These are phyloP conservation scores for Hypomontagnella monticulosa DNA, from an alignment of 495 filamentous ascomycete species.

Conservation along the genomic window DNA sequence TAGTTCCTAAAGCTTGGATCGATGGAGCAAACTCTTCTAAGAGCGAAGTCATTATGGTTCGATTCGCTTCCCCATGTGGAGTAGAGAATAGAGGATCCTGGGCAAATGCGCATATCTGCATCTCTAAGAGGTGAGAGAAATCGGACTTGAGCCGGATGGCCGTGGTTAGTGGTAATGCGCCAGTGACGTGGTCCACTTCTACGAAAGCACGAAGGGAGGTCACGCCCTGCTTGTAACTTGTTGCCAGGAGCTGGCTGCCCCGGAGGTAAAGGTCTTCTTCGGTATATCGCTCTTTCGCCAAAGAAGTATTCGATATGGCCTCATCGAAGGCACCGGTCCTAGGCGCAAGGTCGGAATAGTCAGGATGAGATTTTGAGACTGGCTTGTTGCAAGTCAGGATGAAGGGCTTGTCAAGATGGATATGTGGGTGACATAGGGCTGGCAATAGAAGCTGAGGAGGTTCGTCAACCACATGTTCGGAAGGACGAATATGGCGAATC, in stretches of 20 bases:
- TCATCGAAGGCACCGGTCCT: slow-evolving; percentile 70
- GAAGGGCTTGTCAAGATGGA: slow-evolving; percentile 81
- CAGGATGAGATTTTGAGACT: slow-evolving; percentile 46
- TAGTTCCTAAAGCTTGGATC: slow-evolving; percentile 72
- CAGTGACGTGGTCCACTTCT: slow-evolving; percentile 73
- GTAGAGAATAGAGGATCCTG: slow-evolving; percentile 75
- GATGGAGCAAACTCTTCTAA: slow-evolving; percentile 51
- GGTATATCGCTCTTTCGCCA: slow-evolving; percentile 71
- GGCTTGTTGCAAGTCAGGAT: slow-evolving; percentile 57
- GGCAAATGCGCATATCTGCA: slow-evolving; percentile 79
- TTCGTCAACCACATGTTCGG: slow-evolving; percentile 9
- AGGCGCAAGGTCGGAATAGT: slow-evolving; percentile 69
- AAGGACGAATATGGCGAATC: slow-evolving; percentile 23
- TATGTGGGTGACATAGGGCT: slow-evolving; percentile 76
- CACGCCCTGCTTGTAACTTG: slow-evolving; percentile 72
- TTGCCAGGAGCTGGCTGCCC: slow-evolving; percentile 72
- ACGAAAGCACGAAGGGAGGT: slow-evolving; percentile 79
- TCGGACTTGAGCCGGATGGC: slow-evolving; percentile 66
- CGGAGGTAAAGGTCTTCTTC: slow-evolving; percentile 67
- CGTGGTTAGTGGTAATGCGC: slow-evolving; percentile 65
- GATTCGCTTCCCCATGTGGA: slow-evolving; percentile 53
- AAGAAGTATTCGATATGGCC: slow-evolving; percentile 67
- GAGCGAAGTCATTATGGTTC: slow-evolving; percentile 25
- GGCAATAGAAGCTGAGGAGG: slow-evolving; percentile 60
- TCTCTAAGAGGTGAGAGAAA: slow-evolving; percentile 63